Evolutionary conservation across 305 asterid genomes (phyloP).

Genomic region (Solanum hybrid): DNA sequence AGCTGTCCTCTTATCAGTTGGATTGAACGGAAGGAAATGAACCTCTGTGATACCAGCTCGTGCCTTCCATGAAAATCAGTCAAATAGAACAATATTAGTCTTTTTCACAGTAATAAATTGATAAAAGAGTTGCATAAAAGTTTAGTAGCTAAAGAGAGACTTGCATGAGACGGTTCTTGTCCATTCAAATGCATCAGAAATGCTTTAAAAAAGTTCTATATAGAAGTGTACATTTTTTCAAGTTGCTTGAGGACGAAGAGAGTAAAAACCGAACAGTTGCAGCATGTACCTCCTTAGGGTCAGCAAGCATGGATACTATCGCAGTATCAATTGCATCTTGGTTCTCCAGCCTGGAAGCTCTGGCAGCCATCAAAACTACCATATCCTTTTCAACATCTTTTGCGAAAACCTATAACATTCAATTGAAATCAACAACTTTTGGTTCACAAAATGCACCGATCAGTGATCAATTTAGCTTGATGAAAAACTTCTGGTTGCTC

Average conservation of each 20-base stretch:
- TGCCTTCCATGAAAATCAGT: constrained; percentile 31
- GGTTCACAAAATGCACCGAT: background rate
- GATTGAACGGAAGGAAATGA: constrained; percentile 84
- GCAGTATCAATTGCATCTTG: constrained; percentile 91
- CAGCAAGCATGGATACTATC: constrained; percentile 80
- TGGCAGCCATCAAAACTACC: constrained; percentile 59
- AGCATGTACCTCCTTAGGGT: constrained; percentile 61
- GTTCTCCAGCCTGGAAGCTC: constrained; percentile 74
- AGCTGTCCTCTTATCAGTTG: constrained; percentile 80
- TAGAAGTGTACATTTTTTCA: background rate
- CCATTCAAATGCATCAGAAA: background rate
- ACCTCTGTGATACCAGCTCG: constrained; percentile 72
- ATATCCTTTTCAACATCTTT: constrained; percentile 59
- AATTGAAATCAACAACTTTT: background rate
- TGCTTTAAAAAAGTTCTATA: background rate
- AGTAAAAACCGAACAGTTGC: background rate
- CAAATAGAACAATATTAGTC: background rate
- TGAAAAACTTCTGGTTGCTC: background rate
- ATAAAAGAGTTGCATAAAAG: background rate
- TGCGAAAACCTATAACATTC: constrained; percentile 29
- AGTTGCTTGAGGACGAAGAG: background rate
- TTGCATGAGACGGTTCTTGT: background rate
- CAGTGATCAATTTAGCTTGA: background rate
- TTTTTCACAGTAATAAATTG: background rate
- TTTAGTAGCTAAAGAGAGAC: background rate